Evolutionary conservation across 129 eudicot species (phyloP), one percentile per base, ranked within the genome.

Genomic region (Rutidosis leptorrhynchoides): DNA sequence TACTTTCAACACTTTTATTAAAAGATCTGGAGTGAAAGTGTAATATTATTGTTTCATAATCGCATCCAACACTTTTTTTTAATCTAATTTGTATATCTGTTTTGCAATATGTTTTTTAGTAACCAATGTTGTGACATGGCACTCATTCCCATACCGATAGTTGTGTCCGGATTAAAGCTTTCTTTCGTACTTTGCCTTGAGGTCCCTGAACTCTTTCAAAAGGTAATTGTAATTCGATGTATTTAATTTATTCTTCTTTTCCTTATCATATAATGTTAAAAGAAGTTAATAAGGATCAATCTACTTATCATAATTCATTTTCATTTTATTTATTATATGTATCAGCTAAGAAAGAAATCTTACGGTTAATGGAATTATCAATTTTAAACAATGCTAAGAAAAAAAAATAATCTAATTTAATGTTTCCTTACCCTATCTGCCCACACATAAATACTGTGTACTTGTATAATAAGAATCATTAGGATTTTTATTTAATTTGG

Each of bases 121-220:
- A 60, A 70, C 11, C 16, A 22, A 32, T 58, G 73, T 67, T 76
- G 77, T 74, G 85, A 82, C 64, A 51, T 80, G 20, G 65, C 79
- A 5, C 6, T 65, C 69, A 72, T 86, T 64, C 81, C 78, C 65
- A 71, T 77, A 67, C 46, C 78, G 52, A 59, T 54, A 74, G 53
- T 86, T 32, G 45, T 88, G 68, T 80, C 79, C 52, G 86, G 82
- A 72, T 73, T 93, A 74, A 88, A 63, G 82, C 64, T 71, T 33
- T 80, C 96, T 28, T 93, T 93, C 69, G 68, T 83, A 42, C 76
- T 82, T 11, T 80, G 86, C 62, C 84, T 85, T 43, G 99, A 93
- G 71, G 84, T 89, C 51, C 99, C 99, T 5, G 25, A 80, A 67
- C 89, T 93, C 37, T 69, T 80, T 67, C 85, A 81, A 61, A 93